phyloP scores from a whole-genome alignment of 2,329 filamentous ascomycete genomes.

The Geosmithia putterillii region DNA sequence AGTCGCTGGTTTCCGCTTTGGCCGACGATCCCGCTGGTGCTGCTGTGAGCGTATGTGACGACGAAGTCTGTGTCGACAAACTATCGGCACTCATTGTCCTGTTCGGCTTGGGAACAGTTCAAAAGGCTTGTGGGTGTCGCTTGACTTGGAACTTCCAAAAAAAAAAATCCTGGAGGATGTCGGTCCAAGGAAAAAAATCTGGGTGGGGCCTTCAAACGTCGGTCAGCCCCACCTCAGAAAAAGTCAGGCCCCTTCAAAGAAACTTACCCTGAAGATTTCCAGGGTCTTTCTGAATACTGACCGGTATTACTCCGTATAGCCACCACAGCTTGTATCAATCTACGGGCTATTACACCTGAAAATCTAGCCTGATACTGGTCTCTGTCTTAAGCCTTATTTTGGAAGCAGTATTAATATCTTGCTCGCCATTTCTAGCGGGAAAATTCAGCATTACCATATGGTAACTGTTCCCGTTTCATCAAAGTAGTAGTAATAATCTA shows the following conservation, averaged over 20 bases:
- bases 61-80: constrained; percentile 49
- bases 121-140: not conserved
- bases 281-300: too few species aligned
- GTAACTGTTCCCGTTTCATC: too few species aligned
- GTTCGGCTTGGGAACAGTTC: not conserved
- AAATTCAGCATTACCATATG: too few species aligned
- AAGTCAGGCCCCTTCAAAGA: not conserved
- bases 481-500: too few species aligned
- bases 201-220: constrained; percentile 4
- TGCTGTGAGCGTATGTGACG: constrained; percentile 50
- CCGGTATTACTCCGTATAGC: too few species aligned
- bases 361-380: too few species aligned
- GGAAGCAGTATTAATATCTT: too few species aligned
- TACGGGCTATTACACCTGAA: too few species aligned
- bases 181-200: constrained; percentile 4
- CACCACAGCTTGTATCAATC: too few species aligned
- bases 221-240: not conserved
- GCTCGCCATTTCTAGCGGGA: too few species aligned
- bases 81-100: constrained; percentile 16
- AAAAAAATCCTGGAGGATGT: not conserved
- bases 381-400: too few species aligned
- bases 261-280: not conserved
- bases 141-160: not conserved
- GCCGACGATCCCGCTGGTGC: constrained; percentile 27
- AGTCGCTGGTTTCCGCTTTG: constrained; percentile 12